Base-by-base conservation (phyloP, 1,284 basidiomycete species). In the Malassezia slooffiae region DNA sequence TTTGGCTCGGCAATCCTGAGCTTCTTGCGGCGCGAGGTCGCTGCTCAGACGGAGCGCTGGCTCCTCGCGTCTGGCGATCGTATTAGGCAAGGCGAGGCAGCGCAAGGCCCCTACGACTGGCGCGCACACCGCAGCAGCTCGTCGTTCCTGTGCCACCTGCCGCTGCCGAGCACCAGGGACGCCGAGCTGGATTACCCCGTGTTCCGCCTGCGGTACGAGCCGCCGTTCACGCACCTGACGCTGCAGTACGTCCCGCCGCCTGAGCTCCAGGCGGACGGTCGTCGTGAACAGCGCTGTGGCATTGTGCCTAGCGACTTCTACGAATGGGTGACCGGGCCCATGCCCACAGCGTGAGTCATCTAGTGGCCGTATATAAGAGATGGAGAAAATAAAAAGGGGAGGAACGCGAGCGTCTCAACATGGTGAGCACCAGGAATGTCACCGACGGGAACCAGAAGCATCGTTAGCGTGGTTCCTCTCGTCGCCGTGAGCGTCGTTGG, bases 1-100 rank as follows among this genome's bases (percentile, higher is more conserved):
- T 88, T 83, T 76, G 85, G 79, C 4, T 72, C 79, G 27, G 66
- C 65, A 17, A 79, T 85, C 47, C 61, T 90, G 27, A 58, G 70
- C 3, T 81, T 79, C 61, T 56, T 86, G 47, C 74, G 75, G 51
- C 53, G 48, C 17, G 46, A 28, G 15, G 45, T 58, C 19, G 12
- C 33, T 3, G 7, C 16, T 2, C 39, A 50, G 22, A 46, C 29
- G 13, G 37, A 45, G 30, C 29, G 34, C 7, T 47, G 39, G 40
- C 21, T 10, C 15, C 30, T 34, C 13, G 16, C 16, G 8, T 31
- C 38, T 6, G 15, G 27, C 13, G 16, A 43, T 11, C 17, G 22
- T 8, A 22, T 48, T 4, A 34, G 41, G 16, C 13, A 7, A 7
- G 27, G 24, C 9, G 44, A 50, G 34, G 9, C 12, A 7, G 19